phyloP scores from a whole-genome alignment of 352 stramenopile genomes.

The Globisporangium apiculatum region DNA sequence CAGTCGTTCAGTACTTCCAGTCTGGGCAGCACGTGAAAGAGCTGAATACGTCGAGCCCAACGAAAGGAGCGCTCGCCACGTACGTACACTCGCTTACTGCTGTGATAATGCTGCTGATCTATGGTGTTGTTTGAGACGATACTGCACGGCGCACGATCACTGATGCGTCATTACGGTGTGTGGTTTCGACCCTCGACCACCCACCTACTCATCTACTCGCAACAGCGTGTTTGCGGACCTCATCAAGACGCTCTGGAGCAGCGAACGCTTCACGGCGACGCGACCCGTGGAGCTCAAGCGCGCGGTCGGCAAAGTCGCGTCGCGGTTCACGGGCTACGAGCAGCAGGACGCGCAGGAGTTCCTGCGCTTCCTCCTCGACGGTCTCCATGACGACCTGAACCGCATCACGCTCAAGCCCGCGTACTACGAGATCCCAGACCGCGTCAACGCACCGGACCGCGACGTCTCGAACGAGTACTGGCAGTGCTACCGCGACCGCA shows the following conservation, averaged over 20 bases:
- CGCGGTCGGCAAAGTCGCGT: slow-evolving; percentile 65
- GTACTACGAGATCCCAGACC: slow-evolving; percentile 75
- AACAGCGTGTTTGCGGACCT: slow-evolving; percentile 62
- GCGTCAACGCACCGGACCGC: slow-evolving; percentile 35
- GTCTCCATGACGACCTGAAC: slow-evolving; percentile 85
- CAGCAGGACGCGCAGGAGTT: slow-evolving; percentile 90
- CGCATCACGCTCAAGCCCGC: slow-evolving; percentile 54
- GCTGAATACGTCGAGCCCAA: slow-evolving; percentile 51
- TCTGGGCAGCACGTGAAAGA: slow-evolving; percentile 34
- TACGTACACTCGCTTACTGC: slow-evolving; percentile 6
- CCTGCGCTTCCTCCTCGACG: slow-evolving; percentile 83
- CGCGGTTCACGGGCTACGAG: slow-evolving; percentile 74
- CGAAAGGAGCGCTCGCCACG: slow-evolving; percentile 46
- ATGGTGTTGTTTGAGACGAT: too few relatives aligned
- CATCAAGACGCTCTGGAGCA: slow-evolving; percentile 59
- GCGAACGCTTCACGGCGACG: slow-evolving; percentile 43
- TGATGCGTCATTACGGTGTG: too few relatives aligned
- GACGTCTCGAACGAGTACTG: slow-evolving; percentile 82
- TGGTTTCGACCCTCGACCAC: too few relatives aligned
- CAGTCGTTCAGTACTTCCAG: slow-evolving; percentile 49
- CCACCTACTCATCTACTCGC: too few relatives aligned
- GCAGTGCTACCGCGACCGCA: slow-evolving; percentile 70
- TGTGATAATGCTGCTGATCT: too few relatives aligned
- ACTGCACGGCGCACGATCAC: too few relatives aligned
- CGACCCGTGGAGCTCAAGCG: slow-evolving; percentile 63